Conservation (phyloP, 176 grass and related monocot genomes). For the Metroxylon sagu region DNA sequence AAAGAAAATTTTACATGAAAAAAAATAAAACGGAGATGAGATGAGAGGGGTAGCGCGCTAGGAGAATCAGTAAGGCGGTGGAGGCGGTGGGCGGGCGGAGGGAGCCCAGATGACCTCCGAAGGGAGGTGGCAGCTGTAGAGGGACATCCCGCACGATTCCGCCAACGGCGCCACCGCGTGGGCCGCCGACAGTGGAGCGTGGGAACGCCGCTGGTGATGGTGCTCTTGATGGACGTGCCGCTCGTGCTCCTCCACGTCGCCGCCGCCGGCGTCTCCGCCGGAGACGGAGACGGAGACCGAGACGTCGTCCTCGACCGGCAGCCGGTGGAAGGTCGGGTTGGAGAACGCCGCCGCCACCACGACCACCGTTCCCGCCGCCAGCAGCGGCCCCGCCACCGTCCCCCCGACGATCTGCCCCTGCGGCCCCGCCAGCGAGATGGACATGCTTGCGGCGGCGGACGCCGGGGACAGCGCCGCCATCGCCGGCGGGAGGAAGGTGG, state of each 20-base stretch:
- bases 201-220: constrained; percentile 21
- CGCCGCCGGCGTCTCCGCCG: constrained; percentile 29
- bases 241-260: constrained; percentile 1
- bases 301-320: constrained; percentile 56
- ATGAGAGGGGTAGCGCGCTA: background rate
- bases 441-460: constrained; percentile 25
- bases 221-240: constrained; percentile 19
- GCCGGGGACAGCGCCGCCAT: constrained; percentile 40
- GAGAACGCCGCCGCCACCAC: constrained; percentile 72
- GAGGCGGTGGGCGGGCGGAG: constrained; percentile 35
- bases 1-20: too few species aligned
- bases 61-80: constrained; percentile 43
- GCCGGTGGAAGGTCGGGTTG: constrained; percentile 85
- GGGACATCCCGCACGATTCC: constrained; percentile 37
- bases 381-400: constrained; percentile 49
- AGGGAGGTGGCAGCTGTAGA: constrained; percentile 49
- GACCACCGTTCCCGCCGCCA: constrained; percentile 59
- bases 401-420: constrained; percentile 93
- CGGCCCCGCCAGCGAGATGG: constrained; percentile 78
- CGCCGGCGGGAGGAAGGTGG: constrained; percentile 61
- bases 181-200: constrained; percentile 17
- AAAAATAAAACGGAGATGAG: background rate
- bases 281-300: constrained; percentile 37
- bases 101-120: constrained; percentile 67
- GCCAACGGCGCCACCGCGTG: constrained; percentile 13